A percentile compares a stretch with the other conserved stretches of the same genome.
These are phyloP conservation scores for Begonia loranthoides DNA, from an alignment of 306 rosid genomes.

Conservation along the genomic window DNA sequence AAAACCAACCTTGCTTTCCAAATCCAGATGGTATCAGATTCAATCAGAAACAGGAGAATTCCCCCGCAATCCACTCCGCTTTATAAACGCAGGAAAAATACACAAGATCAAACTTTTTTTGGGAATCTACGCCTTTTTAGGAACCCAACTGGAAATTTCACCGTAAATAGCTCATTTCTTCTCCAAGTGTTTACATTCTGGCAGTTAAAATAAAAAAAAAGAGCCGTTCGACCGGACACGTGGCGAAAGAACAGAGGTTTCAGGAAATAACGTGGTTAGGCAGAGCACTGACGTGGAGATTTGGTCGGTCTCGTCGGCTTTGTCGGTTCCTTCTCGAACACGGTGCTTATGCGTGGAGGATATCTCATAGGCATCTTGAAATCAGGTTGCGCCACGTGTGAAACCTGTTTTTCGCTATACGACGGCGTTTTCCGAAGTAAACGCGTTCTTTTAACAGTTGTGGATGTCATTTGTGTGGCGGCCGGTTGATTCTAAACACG, in stretches of 20 bases:
- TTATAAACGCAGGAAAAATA: too few species aligned
- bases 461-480: not conserved
- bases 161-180: conserved; percentile 1
- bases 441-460: not conserved
- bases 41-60: too few species aligned
- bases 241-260: conserved; percentile 9
- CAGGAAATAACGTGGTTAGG: conserved; percentile 10
- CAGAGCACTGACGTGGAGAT: conserved; percentile 31
- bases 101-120: too few species aligned
- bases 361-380: not conserved
- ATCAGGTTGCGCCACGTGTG: conserved; percentile 1
- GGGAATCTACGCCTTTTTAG: too few species aligned
- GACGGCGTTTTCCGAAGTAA: not conserved
- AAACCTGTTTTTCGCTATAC: not conserved
- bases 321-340: conserved; percentile 27
- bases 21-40: too few species aligned
- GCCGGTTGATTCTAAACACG: not conserved
- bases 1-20: too few species aligned
- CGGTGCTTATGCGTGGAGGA: conserved; percentile 6
- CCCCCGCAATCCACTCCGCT: too few species aligned
- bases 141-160: conserved; percentile 36
- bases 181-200: conserved; percentile 4
- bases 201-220: conserved; percentile 53
- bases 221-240: conserved; percentile 72
- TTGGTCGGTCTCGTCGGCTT: conserved; percentile 51